Percentiles rank a stretch among this genome's conserved stretches.
These are phyloP conservation scores for Penicillium pulvis DNA, from an alignment of 495 filamentous ascomycete species.

Conservation along the genomic window DNA sequence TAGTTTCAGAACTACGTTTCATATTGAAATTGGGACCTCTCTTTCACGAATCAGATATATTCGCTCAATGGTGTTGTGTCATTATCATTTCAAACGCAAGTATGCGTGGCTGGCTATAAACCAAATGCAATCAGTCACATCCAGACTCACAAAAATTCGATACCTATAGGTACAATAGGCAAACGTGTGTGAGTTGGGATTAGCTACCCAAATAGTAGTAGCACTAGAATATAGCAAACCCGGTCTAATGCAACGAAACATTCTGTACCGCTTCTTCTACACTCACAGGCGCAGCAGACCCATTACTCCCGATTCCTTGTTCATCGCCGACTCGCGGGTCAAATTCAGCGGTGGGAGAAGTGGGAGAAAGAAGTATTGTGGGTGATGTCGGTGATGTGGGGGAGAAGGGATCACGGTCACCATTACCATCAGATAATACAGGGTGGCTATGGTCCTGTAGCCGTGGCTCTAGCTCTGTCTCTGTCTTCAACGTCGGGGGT, in stretches of 20 bases:
- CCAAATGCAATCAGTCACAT: neutral
- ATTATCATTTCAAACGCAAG: conserved; percentile 3
- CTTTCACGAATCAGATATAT: neutral
- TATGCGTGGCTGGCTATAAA: neutral
- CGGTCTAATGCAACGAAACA: conserved; percentile 33
- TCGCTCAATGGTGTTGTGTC: neutral
- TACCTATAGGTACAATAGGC: neutral
- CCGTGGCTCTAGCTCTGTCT: neutral
- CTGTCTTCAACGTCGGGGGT: neutral
- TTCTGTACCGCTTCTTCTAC: conserved; percentile 47
- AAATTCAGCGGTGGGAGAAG: conserved; percentile 3
- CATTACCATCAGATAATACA: neutral
- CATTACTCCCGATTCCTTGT: neutral
- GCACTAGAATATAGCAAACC: neutral
- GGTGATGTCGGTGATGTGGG: conserved; percentile 30
- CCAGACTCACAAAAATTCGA: neutral
- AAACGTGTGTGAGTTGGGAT: neutral
- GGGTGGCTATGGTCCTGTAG: neutral
- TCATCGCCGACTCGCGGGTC: neutral
- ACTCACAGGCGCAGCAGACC: conserved; percentile 23
- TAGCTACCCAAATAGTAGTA: neutral
- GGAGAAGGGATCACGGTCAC: conserved; percentile 25
- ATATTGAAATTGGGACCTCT: neutral
- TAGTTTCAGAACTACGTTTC: too few species aligned
- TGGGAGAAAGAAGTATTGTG: conserved; percentile 21